A percentile compares a stretch with the other conserved stretches of the same genome.
Conservation (phyloP, 768 basidiomycete species). For the Russula olivacea region DNA sequence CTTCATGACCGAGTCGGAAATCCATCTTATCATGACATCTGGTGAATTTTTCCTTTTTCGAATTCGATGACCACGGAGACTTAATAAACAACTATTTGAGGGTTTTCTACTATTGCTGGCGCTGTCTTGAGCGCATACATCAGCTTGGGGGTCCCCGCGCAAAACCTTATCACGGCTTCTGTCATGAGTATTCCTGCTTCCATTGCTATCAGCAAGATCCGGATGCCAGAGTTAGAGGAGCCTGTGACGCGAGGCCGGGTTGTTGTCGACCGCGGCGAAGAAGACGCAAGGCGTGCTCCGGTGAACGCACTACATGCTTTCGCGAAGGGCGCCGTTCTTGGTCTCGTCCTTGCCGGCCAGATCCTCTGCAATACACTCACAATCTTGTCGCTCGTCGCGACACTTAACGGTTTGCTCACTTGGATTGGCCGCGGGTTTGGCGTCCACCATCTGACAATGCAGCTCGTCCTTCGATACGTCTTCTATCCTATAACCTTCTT, state of each 20-base stretch:
- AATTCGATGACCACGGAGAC: not conserved
- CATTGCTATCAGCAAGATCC: slow-evolving; percentile 86
- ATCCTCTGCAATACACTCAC: slow-evolving; percentile 86
- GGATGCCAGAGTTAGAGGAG: slow-evolving; percentile 76
- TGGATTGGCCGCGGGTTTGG: slow-evolving; percentile 88
- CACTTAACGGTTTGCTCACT: slow-evolving; percentile 78
- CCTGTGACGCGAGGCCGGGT: slow-evolving; percentile 81
- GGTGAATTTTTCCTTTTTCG: slow-evolving; percentile 35
- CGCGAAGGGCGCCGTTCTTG: slow-evolving; percentile 77
- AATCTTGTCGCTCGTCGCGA: slow-evolving; percentile 73
- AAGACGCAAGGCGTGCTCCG: slow-evolving; percentile 45
- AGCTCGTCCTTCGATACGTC: slow-evolving; percentile 79
- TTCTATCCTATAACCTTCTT: slow-evolving; percentile 87
- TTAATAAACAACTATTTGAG: slow-evolving; percentile 27
- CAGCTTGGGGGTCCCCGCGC: slow-evolving; percentile 64
- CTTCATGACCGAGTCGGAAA: slow-evolving; percentile 76
- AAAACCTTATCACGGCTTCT: slow-evolving; percentile 80
- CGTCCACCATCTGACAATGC: slow-evolving; percentile 73
- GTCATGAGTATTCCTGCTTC: slow-evolving; percentile 96
- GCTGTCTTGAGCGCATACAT: slow-evolving; percentile 86
- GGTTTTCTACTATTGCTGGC: slow-evolving; percentile 89
- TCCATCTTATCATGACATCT: slow-evolving; percentile 84
- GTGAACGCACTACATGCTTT: slow-evolving; percentile 87
- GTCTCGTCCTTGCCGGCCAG: slow-evolving; percentile 80
- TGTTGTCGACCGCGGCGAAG: slow-evolving; percentile 70